A percentile compares a stretch with the other conserved stretches of the same genome.
These are phyloP conservation scores for Dissophora ornata DNA, from an alignment of 192 early-diverging fungal species.

Conservation along the genomic window DNA sequence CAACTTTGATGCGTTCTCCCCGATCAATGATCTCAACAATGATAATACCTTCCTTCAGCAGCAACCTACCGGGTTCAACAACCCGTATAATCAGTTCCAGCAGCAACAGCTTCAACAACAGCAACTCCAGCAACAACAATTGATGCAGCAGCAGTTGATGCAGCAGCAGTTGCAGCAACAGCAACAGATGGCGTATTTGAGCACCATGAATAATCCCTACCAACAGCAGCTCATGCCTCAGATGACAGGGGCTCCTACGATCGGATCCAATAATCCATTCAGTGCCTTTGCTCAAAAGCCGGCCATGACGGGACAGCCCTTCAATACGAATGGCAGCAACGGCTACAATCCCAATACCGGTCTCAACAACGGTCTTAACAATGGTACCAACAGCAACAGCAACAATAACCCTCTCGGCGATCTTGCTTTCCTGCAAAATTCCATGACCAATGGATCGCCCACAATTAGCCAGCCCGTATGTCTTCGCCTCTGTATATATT, in stretches of 20 bases:
- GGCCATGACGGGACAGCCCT: constrained; percentile 27
- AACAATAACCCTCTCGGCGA: constrained; percentile 35
- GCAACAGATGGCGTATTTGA: constrained; percentile 47
- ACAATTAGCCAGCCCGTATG: constrained; percentile 23
- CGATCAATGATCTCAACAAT: constrained; percentile 27
- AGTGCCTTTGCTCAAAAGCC: constrained; percentile 43
- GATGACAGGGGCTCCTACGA: constrained; percentile 37
- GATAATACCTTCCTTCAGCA: constrained; percentile 17
- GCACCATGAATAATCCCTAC: constrained; percentile 52
- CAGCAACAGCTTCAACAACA: constrained; percentile 55
- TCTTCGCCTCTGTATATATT: background rate
- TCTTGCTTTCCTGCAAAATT: constrained; percentile 41
- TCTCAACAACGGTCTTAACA: constrained; percentile 13
- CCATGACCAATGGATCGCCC: constrained; percentile 17
- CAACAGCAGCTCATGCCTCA: constrained; percentile 45
- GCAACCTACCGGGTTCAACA: constrained; percentile 45
- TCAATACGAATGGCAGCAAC: constrained; percentile 1
- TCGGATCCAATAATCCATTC: constrained; percentile 62
- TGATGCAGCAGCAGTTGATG: constrained; percentile 43
- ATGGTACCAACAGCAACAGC: constrained; percentile 23
- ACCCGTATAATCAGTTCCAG: constrained; percentile 48
- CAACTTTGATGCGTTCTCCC: constrained; percentile 45
- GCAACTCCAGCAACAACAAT: constrained; percentile 39
- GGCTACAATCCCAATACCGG: background rate
- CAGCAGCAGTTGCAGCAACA: constrained; percentile 56